Base-by-base conservation (phyloP, 805 yeast genomes). In the Wickerhamiella siamensis region DNA sequence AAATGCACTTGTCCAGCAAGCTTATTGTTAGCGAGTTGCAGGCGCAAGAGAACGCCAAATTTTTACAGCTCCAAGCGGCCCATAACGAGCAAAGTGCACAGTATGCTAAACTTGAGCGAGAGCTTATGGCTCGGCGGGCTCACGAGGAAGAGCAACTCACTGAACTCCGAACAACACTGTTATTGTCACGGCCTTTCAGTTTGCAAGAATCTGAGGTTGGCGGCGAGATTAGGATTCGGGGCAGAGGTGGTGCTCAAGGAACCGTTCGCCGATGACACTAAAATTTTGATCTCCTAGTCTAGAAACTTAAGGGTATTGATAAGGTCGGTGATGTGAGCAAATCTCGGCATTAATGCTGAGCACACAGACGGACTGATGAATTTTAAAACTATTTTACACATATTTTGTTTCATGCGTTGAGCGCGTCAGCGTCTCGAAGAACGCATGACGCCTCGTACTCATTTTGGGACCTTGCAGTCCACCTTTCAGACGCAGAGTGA, bases 121-220 rank as follows among this genome's bases (percentile, higher is more conserved):
- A 53, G 27, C 48, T 56, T 31, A 41, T 55, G 19, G 54, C 51
- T 1, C 51, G 56, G 17, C 44, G 50, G 31, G 45, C 52, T 12
- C 55, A 52, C 36, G 56, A 53, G 14, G 60, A 56, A 31, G 56
- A 55, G 36, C 48, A 53, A 22, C 39, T 50, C 41, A 52, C 49
- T 31, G 55, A 51, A 41, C 46, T 53, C 19, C 47, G 52, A 24
- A 43, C 48, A 4, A 51, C 54, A 5, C 38, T 48, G n/a, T 31
- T 46, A 36, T 41, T 48, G 12, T 35, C 50, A 9, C 37, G 45
- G 14, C 40, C 47, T 19, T 47, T 38, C 40, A 37, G 37, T 2
- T 36, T 43, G 8, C 42, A 35, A 4, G 43, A 42, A 3, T 10
- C 29, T 5, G 31, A 34, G 4, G 21, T 21, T 10, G 33, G 32